phyloP scores from a whole-genome alignment of 805 yeast genomes.

The Komagataella ulmi region DNA sequence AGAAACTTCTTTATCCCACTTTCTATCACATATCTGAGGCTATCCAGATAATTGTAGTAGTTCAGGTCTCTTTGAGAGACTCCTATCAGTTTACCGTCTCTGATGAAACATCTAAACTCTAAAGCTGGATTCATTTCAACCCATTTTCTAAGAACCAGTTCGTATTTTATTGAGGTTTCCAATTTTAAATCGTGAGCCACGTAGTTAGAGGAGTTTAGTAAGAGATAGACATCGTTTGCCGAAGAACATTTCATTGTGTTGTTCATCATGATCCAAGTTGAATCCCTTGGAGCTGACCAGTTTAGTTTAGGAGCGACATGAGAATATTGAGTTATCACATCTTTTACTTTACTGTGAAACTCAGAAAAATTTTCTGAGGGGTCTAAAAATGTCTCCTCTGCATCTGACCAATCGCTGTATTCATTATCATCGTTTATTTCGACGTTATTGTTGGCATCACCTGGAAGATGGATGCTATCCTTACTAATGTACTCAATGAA shows the following conservation, averaged over 20 bases:
- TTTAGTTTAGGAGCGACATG: conserved; percentile 79
- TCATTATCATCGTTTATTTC: conserved; percentile 42
- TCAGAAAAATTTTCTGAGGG: conserved; percentile 42
- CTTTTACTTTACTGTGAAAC: conserved; percentile 40
- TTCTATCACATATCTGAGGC: conserved; percentile 31
- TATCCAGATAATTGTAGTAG: conserved; percentile 57
- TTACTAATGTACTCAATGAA: conserved; percentile 48
- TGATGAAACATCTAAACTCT: conserved; percentile 82
- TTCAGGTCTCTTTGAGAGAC: conserved; percentile 81
- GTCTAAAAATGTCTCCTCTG: conserved; percentile 16
- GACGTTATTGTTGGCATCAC: conserved; percentile 21
- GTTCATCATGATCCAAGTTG: conserved; percentile 79
- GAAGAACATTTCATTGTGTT: conserved; percentile 61
- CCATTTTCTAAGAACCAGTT: conserved; percentile 78
- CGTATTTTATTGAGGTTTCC: conserved; percentile 21
- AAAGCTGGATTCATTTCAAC: conserved; percentile 71
- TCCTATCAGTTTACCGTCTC: conserved; percentile 49
- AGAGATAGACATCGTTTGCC: conserved; percentile 64
- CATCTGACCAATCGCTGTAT: conserved; percentile 65
- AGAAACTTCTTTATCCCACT: conserved; percentile 42
- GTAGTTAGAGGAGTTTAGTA: conserved; percentile 80
- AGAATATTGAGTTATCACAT: conserved; percentile 33
- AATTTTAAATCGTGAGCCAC: conserved; percentile 59
- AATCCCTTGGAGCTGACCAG: conserved; percentile 96
- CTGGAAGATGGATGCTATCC: conserved; percentile 59